phyloP scores from a whole-genome alignment of 106 monocot genomes.

The Dendrobium officinale region DNA sequence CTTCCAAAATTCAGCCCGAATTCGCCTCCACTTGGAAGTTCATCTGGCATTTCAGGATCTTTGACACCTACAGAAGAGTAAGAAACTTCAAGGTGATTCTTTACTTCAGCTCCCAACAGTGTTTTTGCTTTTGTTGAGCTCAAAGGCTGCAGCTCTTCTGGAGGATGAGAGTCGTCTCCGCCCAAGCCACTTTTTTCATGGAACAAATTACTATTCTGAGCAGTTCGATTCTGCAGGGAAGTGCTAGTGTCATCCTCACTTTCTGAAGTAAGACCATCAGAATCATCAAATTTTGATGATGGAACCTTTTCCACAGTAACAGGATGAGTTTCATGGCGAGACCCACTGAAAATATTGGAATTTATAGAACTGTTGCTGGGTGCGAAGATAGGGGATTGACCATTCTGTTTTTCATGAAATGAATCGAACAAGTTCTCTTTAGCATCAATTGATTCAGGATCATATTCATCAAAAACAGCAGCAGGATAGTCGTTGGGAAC shows the following conservation, averaged over 20 bases:
- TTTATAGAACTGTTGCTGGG: conserved; percentile 4
- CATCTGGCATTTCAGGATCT: conserved; percentile 11
- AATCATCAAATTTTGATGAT: conserved; percentile 25
- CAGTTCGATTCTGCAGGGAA: conserved; percentile 5
- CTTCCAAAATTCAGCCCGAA: conserved; percentile 36
- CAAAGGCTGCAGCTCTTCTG: conserved; percentile 1
- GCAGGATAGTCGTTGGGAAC: conserved; percentile 13
- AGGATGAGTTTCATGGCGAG: not conserved
- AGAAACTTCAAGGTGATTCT: not conserved
- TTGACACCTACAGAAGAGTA: conserved; percentile 1
- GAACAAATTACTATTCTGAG: conserved; percentile 5
- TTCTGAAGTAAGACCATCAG: conserved; percentile 37
- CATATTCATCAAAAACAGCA: conserved; percentile 50
- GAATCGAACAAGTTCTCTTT: conserved; percentile 19
- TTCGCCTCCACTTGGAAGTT: conserved; percentile 8
- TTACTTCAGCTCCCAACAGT: not conserved
- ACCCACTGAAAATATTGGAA: conserved; percentile 8
- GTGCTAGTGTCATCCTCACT: conserved; percentile 19
- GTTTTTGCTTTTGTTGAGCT: conserved; percentile 3
- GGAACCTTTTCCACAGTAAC: conserved; percentile 7
- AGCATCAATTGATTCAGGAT: conserved; percentile 32
- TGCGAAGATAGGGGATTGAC: conserved; percentile 5
- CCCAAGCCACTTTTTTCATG: conserved; percentile 1
- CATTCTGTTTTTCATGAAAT: conserved; percentile 9
- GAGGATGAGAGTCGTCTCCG: conserved; percentile 5